A percentile compares a stretch with the other conserved stretches of the same genome.
These are phyloP conservation scores for Lactarius hengduanensis DNA, from an alignment of 768 basidiomycete species.

Conservation along the genomic window DNA sequence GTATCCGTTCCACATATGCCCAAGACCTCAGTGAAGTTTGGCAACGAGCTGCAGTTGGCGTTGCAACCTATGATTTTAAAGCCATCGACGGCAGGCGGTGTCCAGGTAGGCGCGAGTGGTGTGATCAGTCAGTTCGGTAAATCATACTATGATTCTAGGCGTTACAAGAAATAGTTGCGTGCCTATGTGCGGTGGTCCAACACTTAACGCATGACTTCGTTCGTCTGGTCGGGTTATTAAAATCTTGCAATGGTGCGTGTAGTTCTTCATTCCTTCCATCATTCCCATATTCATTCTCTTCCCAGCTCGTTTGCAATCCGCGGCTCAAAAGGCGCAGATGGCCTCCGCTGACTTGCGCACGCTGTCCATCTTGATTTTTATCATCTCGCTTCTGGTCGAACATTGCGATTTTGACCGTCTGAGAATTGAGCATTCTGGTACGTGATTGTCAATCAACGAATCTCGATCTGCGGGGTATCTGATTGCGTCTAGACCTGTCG, in stretches of 20 bases:
- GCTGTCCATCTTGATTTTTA: slow-evolving; percentile 73
- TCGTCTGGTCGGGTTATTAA: slow-evolving; percentile 73
- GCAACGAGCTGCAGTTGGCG: slow-evolving; percentile 74
- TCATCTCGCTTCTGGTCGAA: slow-evolving; percentile 82
- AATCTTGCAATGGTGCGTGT: slow-evolving; percentile 76
- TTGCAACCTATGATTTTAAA: slow-evolving; percentile 92
- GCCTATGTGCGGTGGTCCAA: slow-evolving; percentile 83
- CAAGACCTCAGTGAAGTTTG: slow-evolving; percentile 85
- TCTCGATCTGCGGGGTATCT: background rate
- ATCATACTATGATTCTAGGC: slow-evolving; percentile 46
- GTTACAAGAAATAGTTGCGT: slow-evolving; percentile 89
- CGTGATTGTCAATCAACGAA: slow-evolving; percentile 30
- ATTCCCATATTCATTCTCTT: slow-evolving; percentile 7
- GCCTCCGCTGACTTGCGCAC: slow-evolving; percentile 50
- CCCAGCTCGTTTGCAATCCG: slow-evolving; percentile 62
- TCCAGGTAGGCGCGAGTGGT: slow-evolving; percentile 48
- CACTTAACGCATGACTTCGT: slow-evolving; percentile 84
- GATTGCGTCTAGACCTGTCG: slow-evolving; percentile 19
- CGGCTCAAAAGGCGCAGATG: slow-evolving; percentile 48
- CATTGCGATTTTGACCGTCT: slow-evolving; percentile 85
- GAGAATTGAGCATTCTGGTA: slow-evolving; percentile 59
- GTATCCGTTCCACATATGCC: slow-evolving; percentile 85
- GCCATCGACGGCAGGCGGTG: slow-evolving; percentile 65
- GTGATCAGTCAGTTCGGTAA: background rate
- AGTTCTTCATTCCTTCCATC: slow-evolving; percentile 1